Evolutionary conservation across 2,329 filamentous ascomycete species (phyloP).

Genomic region (Fusarium irregulare): DNA sequence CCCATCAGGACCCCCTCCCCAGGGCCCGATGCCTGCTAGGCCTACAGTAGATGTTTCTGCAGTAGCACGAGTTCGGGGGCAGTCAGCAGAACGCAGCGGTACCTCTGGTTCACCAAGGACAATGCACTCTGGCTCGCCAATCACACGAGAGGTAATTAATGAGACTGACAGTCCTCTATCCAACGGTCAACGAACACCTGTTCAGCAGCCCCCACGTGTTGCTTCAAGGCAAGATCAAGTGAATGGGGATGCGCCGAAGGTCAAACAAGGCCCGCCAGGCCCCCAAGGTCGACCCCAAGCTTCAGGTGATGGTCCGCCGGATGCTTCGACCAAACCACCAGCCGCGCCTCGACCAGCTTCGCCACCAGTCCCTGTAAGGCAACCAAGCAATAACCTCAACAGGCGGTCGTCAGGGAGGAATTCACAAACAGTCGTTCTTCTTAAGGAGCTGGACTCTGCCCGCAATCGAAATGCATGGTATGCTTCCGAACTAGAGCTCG

Average conservation of each 20-base stretch:
- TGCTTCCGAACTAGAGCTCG: slow-evolving; percentile 91
- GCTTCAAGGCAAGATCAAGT: slow-evolving; percentile 52
- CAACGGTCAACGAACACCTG: slow-evolving; percentile 74
- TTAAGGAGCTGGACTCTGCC: slow-evolving; percentile 86
- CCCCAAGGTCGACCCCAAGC: slow-evolving; percentile 64
- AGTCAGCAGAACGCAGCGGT: slow-evolving; percentile 60
- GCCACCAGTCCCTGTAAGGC: slow-evolving; percentile 67
- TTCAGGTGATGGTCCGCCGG: slow-evolving; percentile 75
- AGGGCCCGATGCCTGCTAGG: slow-evolving; percentile 63
- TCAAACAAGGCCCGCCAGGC: slow-evolving; percentile 47
- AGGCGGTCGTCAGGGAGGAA: slow-evolving; percentile 70
- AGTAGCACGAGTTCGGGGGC: slow-evolving; percentile 59
- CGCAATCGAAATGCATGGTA: slow-evolving; percentile 96
- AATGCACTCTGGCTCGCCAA: slow-evolving; percentile 55
- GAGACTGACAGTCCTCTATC: slow-evolving; percentile 63
- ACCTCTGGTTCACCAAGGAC: slow-evolving; percentile 53
- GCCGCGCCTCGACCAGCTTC: slow-evolving; percentile 61
- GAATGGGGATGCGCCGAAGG: slow-evolving; percentile 49
- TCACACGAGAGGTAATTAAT: slow-evolving; percentile 51
- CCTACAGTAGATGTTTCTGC: slow-evolving; percentile 57
- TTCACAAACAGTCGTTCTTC: slow-evolving; percentile 76
- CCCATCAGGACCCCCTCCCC: slow-evolving; percentile 65
- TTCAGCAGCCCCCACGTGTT: slow-evolving; percentile 58
- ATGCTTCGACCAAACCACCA: slow-evolving; percentile 58
- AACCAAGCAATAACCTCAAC: slow-evolving; percentile 68